Percentiles rank a stretch among this genome's conserved stretches.
Conservation (phyloP, 208 protist genomes). For the Leishmania gerbilli region DNA sequence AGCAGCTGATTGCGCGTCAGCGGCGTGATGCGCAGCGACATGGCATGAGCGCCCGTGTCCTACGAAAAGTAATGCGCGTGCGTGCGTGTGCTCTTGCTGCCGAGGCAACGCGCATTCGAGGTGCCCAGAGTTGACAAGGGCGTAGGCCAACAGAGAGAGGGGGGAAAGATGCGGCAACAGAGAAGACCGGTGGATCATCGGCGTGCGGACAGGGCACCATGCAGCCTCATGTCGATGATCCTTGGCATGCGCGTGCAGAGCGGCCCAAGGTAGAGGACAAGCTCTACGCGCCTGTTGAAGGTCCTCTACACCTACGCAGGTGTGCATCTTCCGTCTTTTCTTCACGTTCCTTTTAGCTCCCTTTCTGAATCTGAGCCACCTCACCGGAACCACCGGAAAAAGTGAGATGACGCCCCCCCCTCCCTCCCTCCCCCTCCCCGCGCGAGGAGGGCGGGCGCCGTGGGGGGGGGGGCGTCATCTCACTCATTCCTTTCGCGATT, state of each 20-base stretch:
- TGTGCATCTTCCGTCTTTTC: not conserved
- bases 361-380: not conserved
- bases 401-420: too few relatives aligned
- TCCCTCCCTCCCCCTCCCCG: too few relatives aligned
- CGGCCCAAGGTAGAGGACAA: not conserved
- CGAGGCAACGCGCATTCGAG: not conserved
- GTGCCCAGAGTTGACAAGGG: not conserved
- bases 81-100: not conserved
- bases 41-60: constrained; percentile 3
- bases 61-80: not conserved
- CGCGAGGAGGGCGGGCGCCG: too few relatives aligned
- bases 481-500: not conserved
- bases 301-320: not conserved
- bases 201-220: not conserved
- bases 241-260: not conserved
- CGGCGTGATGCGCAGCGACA: constrained; percentile 59
- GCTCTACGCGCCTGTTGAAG: not conserved
- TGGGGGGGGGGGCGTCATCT: not conserved
- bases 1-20: constrained; percentile 73
- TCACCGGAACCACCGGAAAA: not conserved
- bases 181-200: not conserved
- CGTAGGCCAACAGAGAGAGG: not conserved
- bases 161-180: not conserved
- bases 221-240: not conserved
- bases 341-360: not conserved